Base-by-base conservation (phyloP, 2,329 filamentous ascomycete genomes). In the Monilinia laxa region DNA sequence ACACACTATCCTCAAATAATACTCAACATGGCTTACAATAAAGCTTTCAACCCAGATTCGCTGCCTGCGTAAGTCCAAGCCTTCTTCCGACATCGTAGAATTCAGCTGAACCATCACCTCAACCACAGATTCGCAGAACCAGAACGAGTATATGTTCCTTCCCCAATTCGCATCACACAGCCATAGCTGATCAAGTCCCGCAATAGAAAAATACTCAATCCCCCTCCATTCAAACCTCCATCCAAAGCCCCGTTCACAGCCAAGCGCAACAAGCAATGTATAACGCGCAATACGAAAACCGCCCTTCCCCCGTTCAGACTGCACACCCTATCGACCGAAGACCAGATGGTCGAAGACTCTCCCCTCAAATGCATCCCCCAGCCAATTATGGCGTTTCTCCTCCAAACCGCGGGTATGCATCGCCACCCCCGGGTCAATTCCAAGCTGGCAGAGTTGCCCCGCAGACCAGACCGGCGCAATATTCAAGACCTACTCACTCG, bases 41-140 rank as follows among this genome's bases (percentile, higher is more conserved):
- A 88, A 78, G 87, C 90, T 66, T 95, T 93, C 82, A 96, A 99
- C 79, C 93, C 93, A 45, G 94, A 99, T 82, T 91, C 93, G 77
- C 87, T 99, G 71, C 94, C 94, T 77, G 92, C 92, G 90, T 95
- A 84, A 81, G 89, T 80, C 40, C 64, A 54, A 58, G 18, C 53
- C 49, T 56, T 52, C 66, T 42, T 28, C 67, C 69, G 49, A 42
- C 12, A 45, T 63, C 18, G 25, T 49, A 63, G 55, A 65, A 58
- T 66, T 56, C 42, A 69, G 64, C 68, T 71, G 65, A 68, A 51
- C 40, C 56, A 35, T 35, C 31, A 35, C 28, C 11, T 35, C n/a
- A 66, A 63, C 67, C 57, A 63, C 71, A 84, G 82, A 71, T 84
- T 84, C 72, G 82, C 82, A 70, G 82, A 84, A 73, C 82, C 82